Conservation (phyloP, 257 asterid species). For the Solanum medicagineum region DNA sequence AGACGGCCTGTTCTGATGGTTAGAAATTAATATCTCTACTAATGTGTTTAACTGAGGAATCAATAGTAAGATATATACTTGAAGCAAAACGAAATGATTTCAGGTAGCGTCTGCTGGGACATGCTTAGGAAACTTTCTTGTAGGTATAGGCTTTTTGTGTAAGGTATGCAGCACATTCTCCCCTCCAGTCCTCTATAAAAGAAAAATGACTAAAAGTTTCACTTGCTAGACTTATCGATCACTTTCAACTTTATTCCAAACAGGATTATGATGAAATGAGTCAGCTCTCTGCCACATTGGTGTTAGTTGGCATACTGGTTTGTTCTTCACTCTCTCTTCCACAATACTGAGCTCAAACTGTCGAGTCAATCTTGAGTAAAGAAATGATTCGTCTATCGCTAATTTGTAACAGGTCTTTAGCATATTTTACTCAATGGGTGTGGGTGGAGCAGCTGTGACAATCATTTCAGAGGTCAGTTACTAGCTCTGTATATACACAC, state of each 20-base stretch:
- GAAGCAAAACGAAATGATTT: background rate
- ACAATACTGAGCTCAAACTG: background rate
- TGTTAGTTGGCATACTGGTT: slow-evolving; percentile 7
- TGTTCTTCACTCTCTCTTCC: background rate
- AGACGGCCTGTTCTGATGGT: slow-evolving; percentile 27
- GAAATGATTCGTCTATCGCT: background rate
- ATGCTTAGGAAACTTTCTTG: slow-evolving; percentile 16
- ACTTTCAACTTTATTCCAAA: background rate
- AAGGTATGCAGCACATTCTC: slow-evolving; percentile 5
- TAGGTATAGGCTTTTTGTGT: slow-evolving; percentile 11
- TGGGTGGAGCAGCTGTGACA: slow-evolving; percentile 60
- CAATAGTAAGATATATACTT: background rate
- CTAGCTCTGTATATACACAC: background rate
- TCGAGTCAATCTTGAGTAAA: background rate
- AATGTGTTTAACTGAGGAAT: background rate
- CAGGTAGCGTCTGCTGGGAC: slow-evolving; percentile 21
- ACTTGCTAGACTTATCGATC: background rate
- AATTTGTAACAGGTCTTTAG: slow-evolving; percentile 8
- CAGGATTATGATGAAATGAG: background rate
- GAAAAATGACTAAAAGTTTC: background rate
- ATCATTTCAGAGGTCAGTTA: slow-evolving; percentile 63
- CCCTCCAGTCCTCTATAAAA: background rate
- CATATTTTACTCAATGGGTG: slow-evolving; percentile 47
- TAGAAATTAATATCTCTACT: background rate
- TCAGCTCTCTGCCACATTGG: slow-evolving; percentile 1